Percentiles rank a stretch among this genome's conserved stretches.
These are phyloP conservation scores for Chalciporus chontae DNA, from an alignment of 768 basidiomycete species.

Conservation along the genomic window DNA sequence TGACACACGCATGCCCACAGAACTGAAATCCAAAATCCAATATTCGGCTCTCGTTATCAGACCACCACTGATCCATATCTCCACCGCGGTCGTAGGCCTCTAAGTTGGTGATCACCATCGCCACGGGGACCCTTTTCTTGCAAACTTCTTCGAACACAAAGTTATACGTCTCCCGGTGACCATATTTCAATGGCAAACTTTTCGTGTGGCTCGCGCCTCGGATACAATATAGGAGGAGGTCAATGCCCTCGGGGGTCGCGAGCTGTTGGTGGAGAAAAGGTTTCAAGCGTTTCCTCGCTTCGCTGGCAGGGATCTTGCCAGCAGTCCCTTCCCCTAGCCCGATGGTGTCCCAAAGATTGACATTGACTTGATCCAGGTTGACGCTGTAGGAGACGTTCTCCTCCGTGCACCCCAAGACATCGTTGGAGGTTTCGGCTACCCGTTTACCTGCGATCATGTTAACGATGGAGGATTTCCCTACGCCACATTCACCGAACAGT, in stretches of 20 bases:
- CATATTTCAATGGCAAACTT: constrained; percentile 13
- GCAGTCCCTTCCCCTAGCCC: constrained; percentile 32
- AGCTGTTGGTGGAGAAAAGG: constrained; percentile 26
- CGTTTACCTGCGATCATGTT: constrained; percentile 31
- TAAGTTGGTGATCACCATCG: constrained; percentile 26
- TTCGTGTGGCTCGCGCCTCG: constrained; percentile 20
- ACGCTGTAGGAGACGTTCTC: constrained; percentile 15
- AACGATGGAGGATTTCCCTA: constrained; percentile 40
- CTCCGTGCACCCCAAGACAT: constrained; percentile 29
- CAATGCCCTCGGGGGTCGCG: constrained; percentile 16
- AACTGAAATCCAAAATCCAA: constrained; percentile 29
- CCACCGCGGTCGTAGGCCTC: constrained; percentile 23
- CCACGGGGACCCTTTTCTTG: constrained; percentile 22
- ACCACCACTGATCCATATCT: constrained; percentile 37
- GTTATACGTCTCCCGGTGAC: constrained; percentile 18
- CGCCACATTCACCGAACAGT: constrained; percentile 31
- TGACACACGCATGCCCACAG: constrained; percentile 36
- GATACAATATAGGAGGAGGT: constrained; percentile 27
- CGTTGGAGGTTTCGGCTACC: constrained; percentile 27
- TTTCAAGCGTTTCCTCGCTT: constrained; percentile 18
- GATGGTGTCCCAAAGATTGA: constrained; percentile 34
- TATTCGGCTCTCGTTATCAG: constrained; percentile 25
- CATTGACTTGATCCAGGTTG: constrained; percentile 10
- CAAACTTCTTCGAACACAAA: constrained; percentile 25
- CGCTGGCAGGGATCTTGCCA: constrained; percentile 13